phyloP scores from a whole-genome alignment of 345 rosid genomes.

The Punica granatum region DNA sequence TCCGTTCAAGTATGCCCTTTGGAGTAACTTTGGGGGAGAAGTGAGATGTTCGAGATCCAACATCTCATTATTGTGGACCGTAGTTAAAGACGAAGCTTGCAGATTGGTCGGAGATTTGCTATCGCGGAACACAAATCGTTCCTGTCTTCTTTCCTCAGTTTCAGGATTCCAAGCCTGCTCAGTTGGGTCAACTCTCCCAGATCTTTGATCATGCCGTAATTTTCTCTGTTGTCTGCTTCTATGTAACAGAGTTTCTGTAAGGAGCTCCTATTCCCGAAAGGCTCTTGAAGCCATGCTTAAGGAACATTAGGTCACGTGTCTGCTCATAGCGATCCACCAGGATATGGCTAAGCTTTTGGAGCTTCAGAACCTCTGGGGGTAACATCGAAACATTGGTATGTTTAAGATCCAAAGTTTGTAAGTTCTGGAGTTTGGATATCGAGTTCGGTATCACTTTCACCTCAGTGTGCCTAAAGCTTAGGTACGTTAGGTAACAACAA shows the following conservation, averaged over 20 bases:
- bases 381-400: constrained; percentile 24
- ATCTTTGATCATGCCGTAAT: constrained; percentile 10
- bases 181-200: constrained; percentile 29
- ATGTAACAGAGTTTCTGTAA: constrained; percentile 30
- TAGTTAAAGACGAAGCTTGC: constrained; percentile 20
- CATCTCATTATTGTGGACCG: constrained; percentile 18
- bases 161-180: constrained; percentile 27
- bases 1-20: constrained; percentile 24
- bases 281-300: constrained; percentile 23
- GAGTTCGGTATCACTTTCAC: constrained; percentile 23
- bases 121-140: constrained; percentile 22
- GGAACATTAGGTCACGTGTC: constrained; percentile 6
- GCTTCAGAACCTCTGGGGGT: constrained; percentile 29
- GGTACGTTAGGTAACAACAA: constrained; percentile 21
- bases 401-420: constrained; percentile 38
- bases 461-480: constrained; percentile 28
- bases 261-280: constrained; percentile 19
- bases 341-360: constrained; percentile 29
- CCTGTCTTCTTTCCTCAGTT: constrained; percentile 29
- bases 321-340: constrained; percentile 25
- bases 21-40: constrained; percentile 24
- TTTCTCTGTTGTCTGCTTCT: constrained; percentile 20
- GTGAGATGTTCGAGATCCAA: constrained; percentile 20
- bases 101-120: constrained; percentile 19
- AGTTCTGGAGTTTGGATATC: constrained; percentile 30